Base-by-base conservation (phyloP, 805 yeast genomes). In the Metschnikowia corniflorae region DNA sequence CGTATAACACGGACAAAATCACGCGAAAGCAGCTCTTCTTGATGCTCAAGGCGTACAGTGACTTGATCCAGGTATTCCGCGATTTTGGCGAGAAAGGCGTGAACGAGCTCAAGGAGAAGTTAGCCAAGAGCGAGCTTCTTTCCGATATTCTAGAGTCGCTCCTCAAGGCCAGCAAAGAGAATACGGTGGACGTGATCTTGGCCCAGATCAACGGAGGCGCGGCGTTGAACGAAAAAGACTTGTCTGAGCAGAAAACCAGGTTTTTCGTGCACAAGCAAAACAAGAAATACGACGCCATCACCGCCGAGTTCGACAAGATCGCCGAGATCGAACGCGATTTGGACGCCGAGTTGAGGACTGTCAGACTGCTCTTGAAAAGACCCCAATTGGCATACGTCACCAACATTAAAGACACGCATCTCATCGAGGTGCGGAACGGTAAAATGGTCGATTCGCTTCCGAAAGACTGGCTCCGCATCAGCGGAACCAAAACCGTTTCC, bases 381-480 rank as follows among this genome's bases (percentile, higher is more conserved):
- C 84, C 89, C 0, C 65, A 73, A 26, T 53, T 83, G 35, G 63
- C 70, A 15, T 87, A 67, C 49, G 64, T 68, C 18, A 71, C 79
- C 10, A 78, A 75, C 37, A 70, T 74, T 33, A 80, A 78, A 35
- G 84, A 82, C 15, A 82, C 86, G 2, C 84, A 81, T 51, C 62
- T 89, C 31, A 71, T 93, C 16, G 96, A 89, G 50, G 80, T 91
- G 0, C 64, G 86, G 29, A 79, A 80, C 43, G 66, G 65, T 1
- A 60, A 73, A 9, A 75, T 75, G 29, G 65, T 73, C 2, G 75
- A 73, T 28, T 58, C 62, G 1, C 58, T 89, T 2, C 97, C 97
- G 0, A 49, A 63, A 2, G 78, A 76, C 34, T 91, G 96, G 96
- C 61, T 82, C 9, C 82, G 86, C 47, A 74, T 85, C 18, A 82